Evolutionary conservation across 2,329 filamentous ascomycete species (phyloP), one percentile per base, ranked within the genome.

Genomic region (Colletotrichum tabaci): DNA sequence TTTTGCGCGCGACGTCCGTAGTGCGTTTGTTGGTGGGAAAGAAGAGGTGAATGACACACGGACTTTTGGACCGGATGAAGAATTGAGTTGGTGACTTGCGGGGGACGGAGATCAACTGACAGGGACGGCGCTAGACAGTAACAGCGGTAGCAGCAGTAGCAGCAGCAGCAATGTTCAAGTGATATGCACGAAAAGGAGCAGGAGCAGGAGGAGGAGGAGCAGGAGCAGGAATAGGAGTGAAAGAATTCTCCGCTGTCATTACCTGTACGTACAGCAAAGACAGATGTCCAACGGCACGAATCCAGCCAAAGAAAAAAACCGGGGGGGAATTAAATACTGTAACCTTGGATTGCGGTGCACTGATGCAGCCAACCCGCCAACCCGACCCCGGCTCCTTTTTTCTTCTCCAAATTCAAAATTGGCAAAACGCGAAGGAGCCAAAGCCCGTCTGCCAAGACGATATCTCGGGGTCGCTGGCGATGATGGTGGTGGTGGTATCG

Each of bases 341-440:
- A 26, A 21, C 13, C 35, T 42, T 58, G 35, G 26, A 30, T 8
- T 30, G 30, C 30, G 30, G 30, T 30, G 30, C 30, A 30, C 30
- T 30, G 30, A 42, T 58, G 26, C 57, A 67, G 21, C 23, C 47
- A 26, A 35, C 30, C 30, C 30, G 30, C 30, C 30, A 30, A 30
- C 7, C 30, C 30, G 30, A 49, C 46, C 46, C 55, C 52, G 15
- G 50, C 44, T 56, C 52, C 55, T 55, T 23, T 47, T 66, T 38
- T 53, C 21, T 55, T 58, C 44, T 4, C 9, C 18, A 8, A 21
- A 13, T 7, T 26, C 58, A 60, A 52, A 66, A 66, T 60, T 66
- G 62, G 53, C 50, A 67, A 55, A 66, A 67, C 30, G 57, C 44
- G 57, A 62, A 38, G 56, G 55, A 38, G 13, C 46, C n/a, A 50